Base-by-base conservation (phyloP, 805 yeast species). In the Pichia kluyveri region DNA sequence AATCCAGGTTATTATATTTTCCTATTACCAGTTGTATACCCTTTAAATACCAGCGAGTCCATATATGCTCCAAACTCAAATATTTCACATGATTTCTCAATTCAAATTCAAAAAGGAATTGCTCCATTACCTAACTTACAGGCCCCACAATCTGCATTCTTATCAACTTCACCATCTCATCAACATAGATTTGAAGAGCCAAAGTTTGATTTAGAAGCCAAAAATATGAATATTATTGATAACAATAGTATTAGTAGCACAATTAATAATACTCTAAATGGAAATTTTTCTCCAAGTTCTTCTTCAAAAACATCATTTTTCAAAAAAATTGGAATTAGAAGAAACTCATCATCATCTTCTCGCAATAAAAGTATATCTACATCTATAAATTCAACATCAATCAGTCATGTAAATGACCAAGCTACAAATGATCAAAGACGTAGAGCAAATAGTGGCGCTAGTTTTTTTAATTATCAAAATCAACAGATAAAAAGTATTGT, bases 1-100 rank as follows among this genome's bases (percentile, higher is more conserved):
- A 74, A 74, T 52, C 78, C 90, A 1, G 95, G 95, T 23, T 76
- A 81, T 54, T 85, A 85, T 57, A 74, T 84, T 2, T 85, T 82
- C 56, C 60, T 82, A 18, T 60, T 84, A 7, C 91, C 93, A 0
- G 67, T 80, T 0, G 62, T 77, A 7, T 73, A 83, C 45, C 83
- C 87, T 0, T 70, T 77, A 27, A 73, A 71, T 48, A 74, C 82
- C 1, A 86, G 91, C 0, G 86, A 85, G 44, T 63, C 86, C 0
- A 68, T 80, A 14, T 59, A 63, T 7, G 72, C 83, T 1, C 71
- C 79, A 10, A 68, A 75, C 50, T 79, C 83, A 1, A 58, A 71
- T 5, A 63, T 80, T 10, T 51, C 54, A 1, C 84, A 80, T 57
- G 59, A 56, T 2, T 58, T 77, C 19, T 48, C 58, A 51, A 59